A percentile compares a stretch with the other conserved stretches of the same genome.
phyloP scores from a whole-genome alignment of 164 flowering plant species.

The Aristolochia contorta region DNA sequence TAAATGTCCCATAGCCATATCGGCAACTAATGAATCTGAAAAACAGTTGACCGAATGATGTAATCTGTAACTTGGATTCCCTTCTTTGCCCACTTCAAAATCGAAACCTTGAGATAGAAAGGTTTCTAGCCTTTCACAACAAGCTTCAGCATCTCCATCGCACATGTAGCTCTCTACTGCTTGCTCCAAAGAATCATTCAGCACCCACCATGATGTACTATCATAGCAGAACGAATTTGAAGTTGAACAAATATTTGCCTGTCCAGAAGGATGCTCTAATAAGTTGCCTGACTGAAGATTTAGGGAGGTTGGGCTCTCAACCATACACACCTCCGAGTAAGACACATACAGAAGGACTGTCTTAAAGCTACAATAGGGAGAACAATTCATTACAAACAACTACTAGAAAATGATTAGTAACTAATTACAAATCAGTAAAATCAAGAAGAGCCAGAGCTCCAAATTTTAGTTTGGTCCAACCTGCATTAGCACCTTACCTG shows the following conservation, averaged over 20 bases:
- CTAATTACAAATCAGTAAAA: neutral
- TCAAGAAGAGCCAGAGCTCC: neutral
- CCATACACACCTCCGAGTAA: neutral
- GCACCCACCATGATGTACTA: constrained; percentile 13
- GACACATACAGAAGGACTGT: neutral
- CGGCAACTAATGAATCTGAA: no score
- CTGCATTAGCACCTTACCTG: constrained; percentile 28
- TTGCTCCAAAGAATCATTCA: constrained; percentile 31
- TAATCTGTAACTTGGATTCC: neutral
- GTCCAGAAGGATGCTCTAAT: neutral
- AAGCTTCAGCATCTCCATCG: constrained; percentile 35
- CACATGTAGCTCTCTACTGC: constrained; percentile 36
- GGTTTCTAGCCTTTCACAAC: constrained; percentile 47
- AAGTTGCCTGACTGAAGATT: neutral
- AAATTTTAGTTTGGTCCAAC: neutral
- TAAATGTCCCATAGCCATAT: constrained; percentile 25
- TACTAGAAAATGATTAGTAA: neutral
- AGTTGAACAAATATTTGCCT: constrained; percentile 24
- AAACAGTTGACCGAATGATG: no score
- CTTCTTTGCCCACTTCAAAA: neutral
- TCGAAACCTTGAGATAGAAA: neutral
- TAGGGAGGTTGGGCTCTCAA: neutral
- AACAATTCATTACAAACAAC: neutral
- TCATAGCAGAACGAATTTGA: constrained; percentile 5
- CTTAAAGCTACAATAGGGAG: neutral